Percentiles rank a stretch among this genome's conserved stretches.
Conservation (phyloP, 2,329 filamentous ascomycete genomes). For the Berkeleyomyces basicola region DNA sequence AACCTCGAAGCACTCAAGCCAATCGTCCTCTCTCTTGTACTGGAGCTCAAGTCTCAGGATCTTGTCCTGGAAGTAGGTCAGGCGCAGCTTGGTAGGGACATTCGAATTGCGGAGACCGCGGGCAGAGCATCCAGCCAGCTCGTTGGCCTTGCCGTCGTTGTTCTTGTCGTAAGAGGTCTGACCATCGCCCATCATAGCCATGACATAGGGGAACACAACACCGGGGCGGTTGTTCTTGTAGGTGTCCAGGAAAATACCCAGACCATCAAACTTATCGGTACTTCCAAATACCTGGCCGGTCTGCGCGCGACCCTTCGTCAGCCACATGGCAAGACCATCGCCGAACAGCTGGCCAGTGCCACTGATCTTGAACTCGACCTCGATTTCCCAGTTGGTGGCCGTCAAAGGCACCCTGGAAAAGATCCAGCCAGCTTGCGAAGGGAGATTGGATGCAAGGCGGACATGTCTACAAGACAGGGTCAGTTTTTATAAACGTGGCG, state of each 20-base stretch:
- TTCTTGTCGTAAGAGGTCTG: slow-evolving; percentile 78
- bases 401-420: slow-evolving; percentile 90
- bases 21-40: slow-evolving; percentile 81
- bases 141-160: slow-evolving; percentile 84
- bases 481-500: background rate
- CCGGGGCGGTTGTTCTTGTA: slow-evolving; percentile 99
- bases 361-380: slow-evolving; percentile 87
- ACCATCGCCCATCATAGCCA: slow-evolving; percentile 95
- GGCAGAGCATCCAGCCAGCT: slow-evolving; percentile 88
- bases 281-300: slow-evolving; percentile 76
- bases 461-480: slow-evolving; percentile 49
- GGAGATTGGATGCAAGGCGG: slow-evolving; percentile 76
- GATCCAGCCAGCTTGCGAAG: slow-evolving; percentile 82
- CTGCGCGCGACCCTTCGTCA: slow-evolving; percentile 79
- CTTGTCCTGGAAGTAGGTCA: slow-evolving; percentile 97
- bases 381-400: slow-evolving; percentile 97
- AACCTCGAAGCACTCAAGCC: slow-evolving; percentile 76
- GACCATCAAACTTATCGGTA: slow-evolving; percentile 75
- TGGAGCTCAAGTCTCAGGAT: slow-evolving; percentile 77
- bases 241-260: slow-evolving; percentile 92
- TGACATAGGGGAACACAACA: slow-evolving; percentile 89
- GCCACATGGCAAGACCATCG: slow-evolving; percentile 95
- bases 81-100: slow-evolving; percentile 65
- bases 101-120: slow-evolving; percentile 70
- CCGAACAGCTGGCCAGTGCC: slow-evolving; percentile 82